These are phyloP conservation scores for Xeromyces bisporus DNA, from an alignment of 495 filamentous ascomycete species.

Conservation along the genomic window DNA sequence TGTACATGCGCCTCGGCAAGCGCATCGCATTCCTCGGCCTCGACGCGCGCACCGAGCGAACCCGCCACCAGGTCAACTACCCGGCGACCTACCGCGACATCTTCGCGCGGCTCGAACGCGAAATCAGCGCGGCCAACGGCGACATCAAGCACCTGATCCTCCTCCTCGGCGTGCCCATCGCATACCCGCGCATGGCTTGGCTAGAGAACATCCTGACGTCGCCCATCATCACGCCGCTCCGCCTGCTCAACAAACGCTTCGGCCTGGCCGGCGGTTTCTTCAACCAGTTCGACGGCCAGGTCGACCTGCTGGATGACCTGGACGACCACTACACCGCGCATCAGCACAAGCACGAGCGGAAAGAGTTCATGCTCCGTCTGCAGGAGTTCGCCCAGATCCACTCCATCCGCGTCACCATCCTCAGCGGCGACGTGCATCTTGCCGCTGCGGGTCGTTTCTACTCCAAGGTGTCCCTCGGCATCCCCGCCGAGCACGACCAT, in stretches of 20 bases:
- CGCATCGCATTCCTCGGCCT: constrained; percentile 74
- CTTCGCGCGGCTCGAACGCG: constrained; percentile 48
- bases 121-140: constrained; percentile 43
- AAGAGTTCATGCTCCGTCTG: constrained; percentile 51
- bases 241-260: constrained; percentile 80
- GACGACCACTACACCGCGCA: constrained; percentile 91
- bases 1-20: constrained; percentile 73
- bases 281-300: constrained; percentile 81
- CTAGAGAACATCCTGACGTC: constrained; percentile 77
- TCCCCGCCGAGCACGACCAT: constrained; percentile 44
- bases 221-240: constrained; percentile 69
- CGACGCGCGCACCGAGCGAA: constrained; percentile 83
- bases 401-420: constrained; percentile 66
- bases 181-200: constrained; percentile 88
- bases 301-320: constrained; percentile 82
- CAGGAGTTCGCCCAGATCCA: constrained; percentile 55
- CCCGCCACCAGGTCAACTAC: constrained; percentile 81
- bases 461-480: constrained; percentile 42
- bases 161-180: constrained; percentile 81
- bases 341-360: constrained; percentile 80
- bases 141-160: constrained; percentile 69
- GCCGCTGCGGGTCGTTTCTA: constrained; percentile 64
- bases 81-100: constrained; percentile 75
- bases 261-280: constrained; percentile 72
- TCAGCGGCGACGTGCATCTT: constrained; percentile 66